Evolutionary conservation across 2,329 filamentous ascomycete genomes (phyloP).

Genomic region (Diaporthe velutina): DNA sequence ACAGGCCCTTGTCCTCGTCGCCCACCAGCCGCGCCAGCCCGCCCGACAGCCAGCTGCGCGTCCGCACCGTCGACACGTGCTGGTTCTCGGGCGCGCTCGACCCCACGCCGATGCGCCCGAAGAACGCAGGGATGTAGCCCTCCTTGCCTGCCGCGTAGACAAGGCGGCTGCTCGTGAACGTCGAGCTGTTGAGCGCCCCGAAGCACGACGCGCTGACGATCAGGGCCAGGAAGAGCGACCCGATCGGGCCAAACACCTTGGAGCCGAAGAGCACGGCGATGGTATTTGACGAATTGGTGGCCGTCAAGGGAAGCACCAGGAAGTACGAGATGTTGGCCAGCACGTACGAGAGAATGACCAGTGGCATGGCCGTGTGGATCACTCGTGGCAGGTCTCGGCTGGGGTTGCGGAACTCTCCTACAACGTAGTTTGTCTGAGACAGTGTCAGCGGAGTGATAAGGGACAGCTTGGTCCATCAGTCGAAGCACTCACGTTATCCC

Average conservation of each 20-base stretch:
- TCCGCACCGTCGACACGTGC: slow-evolving; percentile 58
- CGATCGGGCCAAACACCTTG: slow-evolving; percentile 88
- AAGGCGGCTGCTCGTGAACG: slow-evolving; percentile 91
- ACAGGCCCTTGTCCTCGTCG: slow-evolving; percentile 83
- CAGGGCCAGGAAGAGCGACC: slow-evolving; percentile 86
- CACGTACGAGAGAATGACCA: slow-evolving; percentile 91
- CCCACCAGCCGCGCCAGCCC: slow-evolving; percentile 74
- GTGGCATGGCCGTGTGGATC: slow-evolving; percentile 95
- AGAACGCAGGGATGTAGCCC: slow-evolving; percentile 87
- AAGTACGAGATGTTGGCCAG: slow-evolving; percentile 95
- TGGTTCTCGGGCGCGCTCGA: slow-evolving; percentile 51
- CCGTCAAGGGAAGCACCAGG: slow-evolving; percentile 84
- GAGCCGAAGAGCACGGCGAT: slow-evolving; percentile 95
- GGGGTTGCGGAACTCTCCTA: slow-evolving; percentile 95
- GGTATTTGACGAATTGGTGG: slow-evolving; percentile 90
- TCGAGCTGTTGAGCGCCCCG: slow-evolving; percentile 92
- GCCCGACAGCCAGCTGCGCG: slow-evolving; percentile 70
- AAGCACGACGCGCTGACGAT: slow-evolving; percentile 94
- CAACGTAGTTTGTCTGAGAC: slow-evolving; percentile 93
- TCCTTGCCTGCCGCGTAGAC: slow-evolving; percentile 97
- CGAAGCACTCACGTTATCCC: slow-evolving; percentile 87
- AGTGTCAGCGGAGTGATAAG: slow-evolving; percentile 21
- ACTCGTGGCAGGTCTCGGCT: slow-evolving; percentile 90
- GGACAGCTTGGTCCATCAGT: background rate
- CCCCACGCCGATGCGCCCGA: slow-evolving; percentile 84